Conservation (phyloP, 1,284 basidiomycete genomes). For the Acaromyces ingoldii region DNA sequence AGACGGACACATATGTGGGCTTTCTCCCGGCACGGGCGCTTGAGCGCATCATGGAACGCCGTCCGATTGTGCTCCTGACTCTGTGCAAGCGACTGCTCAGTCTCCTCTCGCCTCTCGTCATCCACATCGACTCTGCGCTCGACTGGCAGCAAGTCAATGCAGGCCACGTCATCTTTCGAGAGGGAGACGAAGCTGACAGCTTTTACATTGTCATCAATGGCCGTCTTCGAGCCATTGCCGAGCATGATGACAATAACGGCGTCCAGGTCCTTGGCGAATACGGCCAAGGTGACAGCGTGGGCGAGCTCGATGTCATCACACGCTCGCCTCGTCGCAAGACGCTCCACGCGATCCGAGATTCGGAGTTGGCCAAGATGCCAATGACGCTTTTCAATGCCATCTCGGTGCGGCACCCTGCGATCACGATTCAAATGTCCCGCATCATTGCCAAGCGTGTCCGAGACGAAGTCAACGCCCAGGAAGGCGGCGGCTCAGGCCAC, state of each 20-base stretch:
- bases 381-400: slow-evolving; percentile 94
- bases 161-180: slow-evolving; percentile 82
- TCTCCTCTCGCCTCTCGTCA: slow-evolving; percentile 83
- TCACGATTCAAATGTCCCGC: slow-evolving; percentile 88
- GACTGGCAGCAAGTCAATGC: slow-evolving; percentile 98
- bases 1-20: slow-evolving; percentile 94
- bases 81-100: slow-evolving; percentile 94
- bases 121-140: slow-evolving; percentile 93
- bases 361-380: slow-evolving; percentile 95
- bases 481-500: too few relatives aligned
- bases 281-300: slow-evolving; percentile 70
- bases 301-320: slow-evolving; percentile 94
- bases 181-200: slow-evolving; percentile 81
- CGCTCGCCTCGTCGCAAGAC: slow-evolving; percentile 81
- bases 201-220: slow-evolving; percentile 98
- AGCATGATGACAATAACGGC: slow-evolving; percentile 59
- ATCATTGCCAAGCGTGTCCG: slow-evolving; percentile 90
- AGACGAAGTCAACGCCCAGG: slow-evolving; percentile 60
- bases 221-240: slow-evolving; percentile 73
- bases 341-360: slow-evolving; percentile 94
- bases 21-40: slow-evolving; percentile 84
- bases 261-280: slow-evolving; percentile 86
- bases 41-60: slow-evolving; percentile 82
- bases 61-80: slow-evolving; percentile 89
- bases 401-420: slow-evolving; percentile 74